A percentile compares a stretch with the other conserved stretches of the same genome.
Conservation (phyloP, 257 asterid genomes). For the Solanum phureja region DNA sequence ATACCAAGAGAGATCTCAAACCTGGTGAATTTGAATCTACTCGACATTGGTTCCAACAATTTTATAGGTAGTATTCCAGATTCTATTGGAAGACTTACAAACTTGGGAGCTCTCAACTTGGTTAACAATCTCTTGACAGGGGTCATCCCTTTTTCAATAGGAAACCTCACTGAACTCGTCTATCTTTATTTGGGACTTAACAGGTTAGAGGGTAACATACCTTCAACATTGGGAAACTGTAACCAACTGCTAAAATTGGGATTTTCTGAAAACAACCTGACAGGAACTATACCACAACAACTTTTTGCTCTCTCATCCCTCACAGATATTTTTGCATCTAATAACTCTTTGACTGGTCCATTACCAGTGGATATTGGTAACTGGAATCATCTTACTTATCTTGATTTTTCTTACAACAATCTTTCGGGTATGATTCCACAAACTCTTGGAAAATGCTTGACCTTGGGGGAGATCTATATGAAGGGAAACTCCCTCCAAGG, state of each 20-base stretch:
- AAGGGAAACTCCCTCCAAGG: neutral
- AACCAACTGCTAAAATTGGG: conserved; percentile 14
- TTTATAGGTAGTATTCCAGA: conserved; percentile 32
- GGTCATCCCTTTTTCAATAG: conserved; percentile 18
- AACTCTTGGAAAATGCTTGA: neutral
- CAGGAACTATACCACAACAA: conserved; percentile 32
- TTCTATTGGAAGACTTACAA: conserved; percentile 27
- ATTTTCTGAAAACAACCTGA: conserved; percentile 28
- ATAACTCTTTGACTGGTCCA: conserved; percentile 4
- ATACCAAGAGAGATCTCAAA: conserved; percentile 29
- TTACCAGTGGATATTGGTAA: neutral
- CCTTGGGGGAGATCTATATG: neutral
- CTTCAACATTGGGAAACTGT: conserved; percentile 25
- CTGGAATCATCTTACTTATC: neutral
- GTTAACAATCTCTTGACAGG: conserved; percentile 26
- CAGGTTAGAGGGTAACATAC: conserved; percentile 33
- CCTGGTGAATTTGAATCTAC: conserved; percentile 16
- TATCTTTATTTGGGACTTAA: conserved; percentile 19
- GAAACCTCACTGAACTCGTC: conserved; percentile 22
- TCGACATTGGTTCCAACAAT: conserved; percentile 8
- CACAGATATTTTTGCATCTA: conserved; percentile 13
- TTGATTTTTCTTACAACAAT: neutral
- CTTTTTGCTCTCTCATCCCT: conserved; percentile 17
- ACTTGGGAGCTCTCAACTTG: conserved; percentile 13
- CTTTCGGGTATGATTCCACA: neutral